Evolutionary conservation across 495 filamentous ascomycete genomes (phyloP), one percentile per base, ranked within the genome.

Genomic region (Penicillium bovifimosum): DNA sequence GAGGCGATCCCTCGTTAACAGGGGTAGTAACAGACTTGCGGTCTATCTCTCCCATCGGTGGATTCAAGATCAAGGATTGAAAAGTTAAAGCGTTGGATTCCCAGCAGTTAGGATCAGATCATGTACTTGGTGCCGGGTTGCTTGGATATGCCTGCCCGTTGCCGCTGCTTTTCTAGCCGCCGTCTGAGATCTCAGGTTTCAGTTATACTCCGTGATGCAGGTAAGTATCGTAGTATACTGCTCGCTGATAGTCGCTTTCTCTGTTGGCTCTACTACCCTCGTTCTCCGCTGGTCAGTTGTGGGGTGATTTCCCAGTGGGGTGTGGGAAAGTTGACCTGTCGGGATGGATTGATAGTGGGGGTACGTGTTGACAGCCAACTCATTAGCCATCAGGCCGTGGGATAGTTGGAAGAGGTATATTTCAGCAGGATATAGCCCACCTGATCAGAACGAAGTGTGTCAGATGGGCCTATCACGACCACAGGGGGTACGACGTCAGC

Each of bases 1-100:
- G 62, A 44, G 76, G 75, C 41, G 76, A 76, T 9, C 41, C 61
- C 58, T 78, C 73, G 41, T 73, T 45, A 11, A 34, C 17, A 14
- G 31, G 4, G 16, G 9, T 3, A 17, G 31, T 5, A 9, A 6
- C 5, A 34, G 17, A 18, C 29, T 41, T 41, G 18, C 9, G 28
- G 1, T 13, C 35, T 11, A 24, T 6, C 4, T 27, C 28, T 35
- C 48, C 8, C 39, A 50, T 50, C 9, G 20, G 46, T 20, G 2
- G 1, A 17, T 29, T n/a, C 8, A 18, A 32, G 36, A 13, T 17
- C 16, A 11, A 9, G 36, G 20, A 27, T 16, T 10, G 32, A 34
- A 31, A n/a, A n/a, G n/a, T n/a, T n/a, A n/a, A n/a, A 10, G 29
- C 4, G 17, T 40, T 35, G 31, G 17, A 27, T 17, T 47, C 11